phyloP scores from a whole-genome alignment of 805 yeast genomes.

The Yamadazyma nakazawae region DNA sequence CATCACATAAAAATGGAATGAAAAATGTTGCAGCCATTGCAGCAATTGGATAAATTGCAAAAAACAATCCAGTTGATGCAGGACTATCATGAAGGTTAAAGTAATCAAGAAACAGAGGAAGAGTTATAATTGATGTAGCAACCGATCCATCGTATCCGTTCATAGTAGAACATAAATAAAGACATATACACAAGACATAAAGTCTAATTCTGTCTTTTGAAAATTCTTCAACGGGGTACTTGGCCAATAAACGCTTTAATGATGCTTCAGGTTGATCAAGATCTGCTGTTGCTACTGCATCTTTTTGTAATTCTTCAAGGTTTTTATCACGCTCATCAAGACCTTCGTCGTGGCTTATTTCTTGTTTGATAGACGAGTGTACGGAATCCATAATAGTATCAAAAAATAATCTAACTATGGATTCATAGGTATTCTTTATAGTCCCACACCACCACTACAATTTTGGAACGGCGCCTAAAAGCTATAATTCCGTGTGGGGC shows the following conservation, averaged over 20 bases:
- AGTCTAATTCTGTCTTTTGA: constrained; percentile 10
- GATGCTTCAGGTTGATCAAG: constrained; percentile 8
- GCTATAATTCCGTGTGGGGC: neutral
- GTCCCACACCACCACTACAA: too few relatives aligned
- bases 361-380: constrained; percentile 2
- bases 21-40: constrained; percentile 23
- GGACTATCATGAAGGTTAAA: constrained; percentile 24
- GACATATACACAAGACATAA: constrained; percentile 12
- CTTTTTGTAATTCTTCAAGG: neutral
- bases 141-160: constrained; percentile 45
- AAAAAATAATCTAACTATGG: too few relatives aligned
- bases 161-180: constrained; percentile 38
- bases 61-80: constrained; percentile 35
- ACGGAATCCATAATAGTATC: neutral
- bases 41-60: constrained; percentile 30
- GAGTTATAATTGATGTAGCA: constrained; percentile 23
- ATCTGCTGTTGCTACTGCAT: constrained; percentile 3
- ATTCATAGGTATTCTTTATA: too few relatives aligned
- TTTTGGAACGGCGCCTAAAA: neutral
- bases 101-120: constrained; percentile 14
- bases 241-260: constrained; percentile 6
- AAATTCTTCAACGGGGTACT: constrained; percentile 14
- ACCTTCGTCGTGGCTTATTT: constrained; percentile 3
- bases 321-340: neutral
- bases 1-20: constrained; percentile 27